Evolutionary conservation across 2,329 filamentous ascomycete genomes (phyloP).

Genomic region (Aspergillaceae sp.): DNA sequence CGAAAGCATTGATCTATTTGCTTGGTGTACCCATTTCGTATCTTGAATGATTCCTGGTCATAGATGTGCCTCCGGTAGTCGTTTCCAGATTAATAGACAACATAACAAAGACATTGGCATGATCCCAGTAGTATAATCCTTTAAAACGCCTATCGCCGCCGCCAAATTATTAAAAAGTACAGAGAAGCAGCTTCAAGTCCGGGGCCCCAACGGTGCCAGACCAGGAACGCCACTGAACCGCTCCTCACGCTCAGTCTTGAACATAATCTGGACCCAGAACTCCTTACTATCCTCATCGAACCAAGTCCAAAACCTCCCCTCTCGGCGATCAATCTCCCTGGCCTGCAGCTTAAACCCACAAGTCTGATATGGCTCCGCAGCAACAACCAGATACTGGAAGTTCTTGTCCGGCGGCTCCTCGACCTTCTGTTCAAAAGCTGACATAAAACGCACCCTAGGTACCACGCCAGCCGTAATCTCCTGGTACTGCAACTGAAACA

Average conservation of each 20-base stretch:
- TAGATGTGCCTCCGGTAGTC: too few species aligned
- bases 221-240: slow-evolving; percentile 63
- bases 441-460: slow-evolving; percentile 93
- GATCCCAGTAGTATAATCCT: not conserved
- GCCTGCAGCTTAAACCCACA: slow-evolving; percentile 94
- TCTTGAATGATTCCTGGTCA: too few species aligned
- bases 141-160: not conserved
- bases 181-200: slow-evolving; percentile 13
- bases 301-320: slow-evolving; percentile 85
- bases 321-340: slow-evolving; percentile 79
- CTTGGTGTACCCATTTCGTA: too few species aligned
- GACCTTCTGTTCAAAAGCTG: slow-evolving; percentile 88
- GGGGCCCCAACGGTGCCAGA: slow-evolving; percentile 43
- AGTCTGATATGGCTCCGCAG: slow-evolving; percentile 96
- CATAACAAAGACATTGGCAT: not conserved
- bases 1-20: too few species aligned
- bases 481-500: slow-evolving; percentile 96
- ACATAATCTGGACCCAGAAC: slow-evolving; percentile 96
- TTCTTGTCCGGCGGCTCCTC: slow-evolving; percentile 86
- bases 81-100: too few species aligned
- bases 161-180: not conserved
- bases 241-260: slow-evolving; percentile 97
- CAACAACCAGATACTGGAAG: slow-evolving; percentile 90
- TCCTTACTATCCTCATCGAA: slow-evolving; percentile 94
- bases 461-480: slow-evolving; percentile 68